phyloP scores from a whole-genome alignment of 352 stramenopile genomes.

The Thalassiosira oceanica region DNA sequence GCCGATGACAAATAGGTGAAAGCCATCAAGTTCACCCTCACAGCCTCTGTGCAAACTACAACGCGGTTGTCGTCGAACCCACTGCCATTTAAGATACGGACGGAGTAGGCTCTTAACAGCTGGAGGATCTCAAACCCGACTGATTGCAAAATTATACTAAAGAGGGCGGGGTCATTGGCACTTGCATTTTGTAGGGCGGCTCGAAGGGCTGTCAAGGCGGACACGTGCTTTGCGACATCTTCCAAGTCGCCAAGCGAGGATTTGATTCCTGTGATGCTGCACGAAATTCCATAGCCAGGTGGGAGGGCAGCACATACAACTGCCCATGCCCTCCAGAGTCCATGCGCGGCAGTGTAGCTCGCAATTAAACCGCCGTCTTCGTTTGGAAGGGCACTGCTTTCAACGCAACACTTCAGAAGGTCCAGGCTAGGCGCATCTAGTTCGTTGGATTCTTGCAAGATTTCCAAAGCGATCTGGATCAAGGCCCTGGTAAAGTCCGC shows the following conservation, averaged over 20 bases:
- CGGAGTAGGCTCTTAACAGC: conserved; percentile 49
- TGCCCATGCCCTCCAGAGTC: conserved; percentile 44
- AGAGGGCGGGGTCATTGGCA: conserved; percentile 21
- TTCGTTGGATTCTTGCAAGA: conserved; percentile 24
- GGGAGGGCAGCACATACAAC: conserved; percentile 32
- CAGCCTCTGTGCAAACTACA: conserved; percentile 56
- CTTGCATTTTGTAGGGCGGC: conserved; percentile 22
- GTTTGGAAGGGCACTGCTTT: conserved; percentile 24
- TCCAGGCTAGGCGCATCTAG: conserved; percentile 27
- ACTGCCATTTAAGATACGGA: conserved; percentile 16
- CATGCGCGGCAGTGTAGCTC: conserved; percentile 20
- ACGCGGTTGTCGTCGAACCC: conserved; percentile 39
- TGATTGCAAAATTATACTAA: conserved; percentile 42
- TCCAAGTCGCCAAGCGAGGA: conserved; percentile 42
- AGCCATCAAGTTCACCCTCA: conserved; percentile 72
- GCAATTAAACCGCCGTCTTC: conserved; percentile 43
- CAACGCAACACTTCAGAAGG: conserved; percentile 28
- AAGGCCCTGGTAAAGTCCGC: conserved; percentile 38
- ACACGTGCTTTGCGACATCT: conserved; percentile 19
- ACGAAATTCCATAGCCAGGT: conserved; percentile 29
- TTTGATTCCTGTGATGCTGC: conserved; percentile 48
- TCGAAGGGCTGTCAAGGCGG: conserved; percentile 37
- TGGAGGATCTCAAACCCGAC: conserved; percentile 62
- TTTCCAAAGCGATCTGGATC: conserved; percentile 31
- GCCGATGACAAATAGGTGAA: conserved; percentile 60